Base-by-base conservation (phyloP, 768 basidiomycete genomes). In the Suillus clintonianus region DNA sequence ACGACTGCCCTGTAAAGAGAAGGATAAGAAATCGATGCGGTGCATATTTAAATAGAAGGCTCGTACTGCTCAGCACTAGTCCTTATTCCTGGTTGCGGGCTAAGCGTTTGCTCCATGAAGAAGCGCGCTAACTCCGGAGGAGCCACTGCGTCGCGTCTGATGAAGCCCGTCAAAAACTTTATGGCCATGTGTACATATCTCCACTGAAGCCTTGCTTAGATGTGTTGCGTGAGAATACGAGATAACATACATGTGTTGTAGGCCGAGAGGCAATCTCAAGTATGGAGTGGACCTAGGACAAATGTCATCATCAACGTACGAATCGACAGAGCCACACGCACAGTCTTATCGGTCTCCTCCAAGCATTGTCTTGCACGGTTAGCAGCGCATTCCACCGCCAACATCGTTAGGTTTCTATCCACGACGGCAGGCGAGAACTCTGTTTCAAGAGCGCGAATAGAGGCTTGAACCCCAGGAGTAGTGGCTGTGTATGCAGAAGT, bases 161-260 rank as follows among this genome's bases (percentile, higher is more conserved):
- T 78, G 36, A 92, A 79, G 43, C 83, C 80, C 36, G 77, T 79
- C 51, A 93, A 72, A 70, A 91, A 89, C 39, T 82, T 83, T 36
- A 81, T 74, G 9, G 91, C 89, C 68, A 87, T 87, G 80, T 92
- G 88, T 0, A 88, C 81, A 73, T 94, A 94, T 77, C 91, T 82
- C 92, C 92, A 94, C 92, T 94, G 70, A 63, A 62, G 36, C 47
- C 51, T 60, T 57, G 22, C 19, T 65, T 61, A 64, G 72, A 60
- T 55, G 62, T 36, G 19, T n/a, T 47, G 55, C 30, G 17, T 14
- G 5, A 59, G 34, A 3, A 59, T 57, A 36, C 63, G 34, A 65
- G 62, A 39, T 24, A n/a, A 75, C 88, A 64, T 77, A 92, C 92
- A 76, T 94, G 92, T 55, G 91, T 92, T 22, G 83, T 82, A 11